Conservation (phyloP, 148 eudicot genomes). For the Agrostemma githago region DNA sequence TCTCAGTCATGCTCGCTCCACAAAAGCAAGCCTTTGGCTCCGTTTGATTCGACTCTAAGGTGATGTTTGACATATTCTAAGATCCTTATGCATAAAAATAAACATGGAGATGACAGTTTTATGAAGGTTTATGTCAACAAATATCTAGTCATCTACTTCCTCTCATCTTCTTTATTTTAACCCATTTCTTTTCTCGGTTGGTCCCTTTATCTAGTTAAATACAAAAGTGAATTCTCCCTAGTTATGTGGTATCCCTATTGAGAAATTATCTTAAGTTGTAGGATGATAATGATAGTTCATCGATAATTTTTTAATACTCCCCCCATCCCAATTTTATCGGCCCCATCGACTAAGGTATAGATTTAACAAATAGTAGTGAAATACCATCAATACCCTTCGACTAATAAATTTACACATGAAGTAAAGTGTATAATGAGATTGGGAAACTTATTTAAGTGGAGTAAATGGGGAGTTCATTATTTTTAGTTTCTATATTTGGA, state of each 20-base stretch:
- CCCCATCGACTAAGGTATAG: too few species aligned
- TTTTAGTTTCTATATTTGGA: too few species aligned
- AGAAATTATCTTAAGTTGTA: not conserved
- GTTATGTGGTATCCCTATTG: not conserved
- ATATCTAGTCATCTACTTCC: not conserved
- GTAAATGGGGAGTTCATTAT: too few species aligned
- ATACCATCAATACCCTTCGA: too few species aligned
- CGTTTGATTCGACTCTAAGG: not conserved
- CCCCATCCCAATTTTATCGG: too few species aligned
- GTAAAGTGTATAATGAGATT: too few species aligned
- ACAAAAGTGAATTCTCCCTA: not conserved
- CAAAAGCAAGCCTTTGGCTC: not conserved
- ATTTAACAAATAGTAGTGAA: too few species aligned
- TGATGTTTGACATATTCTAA: not conserved
- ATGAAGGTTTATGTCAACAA: not conserved
- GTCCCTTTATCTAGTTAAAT: not conserved
- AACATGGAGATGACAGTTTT: not conserved
- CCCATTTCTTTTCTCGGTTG: not conserved
- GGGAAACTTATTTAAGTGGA: too few species aligned
- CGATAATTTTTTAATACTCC: not conserved
- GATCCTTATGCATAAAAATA: not conserved
- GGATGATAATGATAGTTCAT: not conserved
- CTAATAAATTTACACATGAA: too few species aligned
- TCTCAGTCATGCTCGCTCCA: conserved; percentile 1
- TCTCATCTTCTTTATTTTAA: not conserved